phyloP scores from a whole-genome alignment of 306 rosid genomes.

The Geum urbanum region DNA sequence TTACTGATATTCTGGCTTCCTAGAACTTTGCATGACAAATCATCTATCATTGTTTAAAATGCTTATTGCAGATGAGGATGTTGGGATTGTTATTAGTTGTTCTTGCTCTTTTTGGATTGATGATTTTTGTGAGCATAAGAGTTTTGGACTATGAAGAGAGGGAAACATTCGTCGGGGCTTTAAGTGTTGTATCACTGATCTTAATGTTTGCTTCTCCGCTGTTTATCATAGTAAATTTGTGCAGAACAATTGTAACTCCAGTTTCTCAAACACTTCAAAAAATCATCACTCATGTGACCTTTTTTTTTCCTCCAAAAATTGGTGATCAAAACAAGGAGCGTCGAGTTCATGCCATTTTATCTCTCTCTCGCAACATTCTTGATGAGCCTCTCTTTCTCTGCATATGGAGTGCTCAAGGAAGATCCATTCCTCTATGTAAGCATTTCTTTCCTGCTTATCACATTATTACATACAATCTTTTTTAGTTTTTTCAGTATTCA shows the following conservation, averaged over 20 bases:
- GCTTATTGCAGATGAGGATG: conserved; percentile 37
- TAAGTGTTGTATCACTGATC: conserved; percentile 38
- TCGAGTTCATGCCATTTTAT: conserved; percentile 39
- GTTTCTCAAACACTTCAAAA: not conserved
- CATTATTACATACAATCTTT: too few species aligned
- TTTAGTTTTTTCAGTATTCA: not conserved
- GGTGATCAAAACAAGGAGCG: conserved; percentile 41
- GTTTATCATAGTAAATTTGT: conserved; percentile 36
- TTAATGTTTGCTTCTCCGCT: conserved; percentile 47
- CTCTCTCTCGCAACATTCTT: conserved; percentile 45
- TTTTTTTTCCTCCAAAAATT: conserved; percentile 22
- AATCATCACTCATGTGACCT: not conserved
- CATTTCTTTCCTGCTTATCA: not conserved
- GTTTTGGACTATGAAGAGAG: conserved; percentile 23
- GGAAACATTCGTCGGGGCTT: conserved; percentile 26
- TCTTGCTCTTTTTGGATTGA: conserved; percentile 13
- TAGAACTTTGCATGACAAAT: not conserved
- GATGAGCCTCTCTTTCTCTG: conserved; percentile 39
- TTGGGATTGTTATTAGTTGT: conserved; percentile 27
- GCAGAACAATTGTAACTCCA: not conserved
- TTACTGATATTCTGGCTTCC: not conserved
- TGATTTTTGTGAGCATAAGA: conserved; percentile 22
- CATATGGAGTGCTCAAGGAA: conserved; percentile 33
- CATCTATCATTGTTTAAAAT: not conserved
- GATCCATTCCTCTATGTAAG: conserved; percentile 44